These are phyloP conservation scores for Trichoderma koningiopsis DNA, from an alignment of 2,329 filamentous ascomycete species.

Conservation along the genomic window DNA sequence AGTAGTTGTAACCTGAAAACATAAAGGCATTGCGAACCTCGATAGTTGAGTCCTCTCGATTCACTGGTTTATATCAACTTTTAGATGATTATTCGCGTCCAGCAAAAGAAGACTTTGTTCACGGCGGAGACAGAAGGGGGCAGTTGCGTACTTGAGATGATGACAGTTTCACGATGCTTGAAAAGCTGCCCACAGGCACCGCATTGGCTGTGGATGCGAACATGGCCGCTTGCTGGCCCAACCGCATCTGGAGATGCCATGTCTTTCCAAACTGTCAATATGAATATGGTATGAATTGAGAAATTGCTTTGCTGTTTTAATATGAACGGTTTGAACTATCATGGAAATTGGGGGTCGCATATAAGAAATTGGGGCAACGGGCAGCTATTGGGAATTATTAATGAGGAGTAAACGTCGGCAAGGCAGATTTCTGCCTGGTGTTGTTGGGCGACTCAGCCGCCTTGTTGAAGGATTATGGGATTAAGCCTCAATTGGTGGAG, in stretches of 20 bases:
- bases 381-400: neutral
- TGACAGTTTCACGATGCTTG: neutral
- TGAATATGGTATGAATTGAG: too few relatives aligned
- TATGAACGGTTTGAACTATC: neutral
- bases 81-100: neutral
- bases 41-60: neutral
- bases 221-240: neutral
- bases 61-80: neutral
- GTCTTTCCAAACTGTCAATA: neutral
- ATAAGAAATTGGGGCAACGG: neutral
- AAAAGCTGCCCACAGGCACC: constrained; percentile 18
- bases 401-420: neutral
- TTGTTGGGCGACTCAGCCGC: neutral
- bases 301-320: neutral
- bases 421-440: neutral
- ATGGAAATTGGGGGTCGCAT: neutral
- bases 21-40: neutral
- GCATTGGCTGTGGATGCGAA: neutral
- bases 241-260: neutral
- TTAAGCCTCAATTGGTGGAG: neutral
- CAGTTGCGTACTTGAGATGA: neutral
- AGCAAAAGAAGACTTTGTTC: neutral
- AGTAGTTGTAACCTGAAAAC: neutral
- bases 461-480: neutral
- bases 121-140: neutral